phyloP scores from a whole-genome alignment of 108 stramenopile genomes.

The Stephanodiscus minutulus region DNA sequence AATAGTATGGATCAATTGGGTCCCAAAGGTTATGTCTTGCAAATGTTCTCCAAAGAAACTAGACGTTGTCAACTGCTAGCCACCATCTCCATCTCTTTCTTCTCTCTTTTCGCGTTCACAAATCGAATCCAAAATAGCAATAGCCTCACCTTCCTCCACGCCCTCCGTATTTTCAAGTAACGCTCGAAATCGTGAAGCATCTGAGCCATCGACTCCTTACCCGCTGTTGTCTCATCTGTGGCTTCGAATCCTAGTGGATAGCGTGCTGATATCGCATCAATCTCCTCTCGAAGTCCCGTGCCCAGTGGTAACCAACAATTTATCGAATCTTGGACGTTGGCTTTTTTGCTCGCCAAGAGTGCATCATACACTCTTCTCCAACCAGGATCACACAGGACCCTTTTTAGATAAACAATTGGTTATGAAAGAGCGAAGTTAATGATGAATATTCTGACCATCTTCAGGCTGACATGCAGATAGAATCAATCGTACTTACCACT shows the following conservation, averaged over 20 bases:
- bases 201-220: constrained; percentile 23
- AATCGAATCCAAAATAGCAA: constrained; percentile 34
- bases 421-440: constrained; percentile 7
- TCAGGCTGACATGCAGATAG: neutral
- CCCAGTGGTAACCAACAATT: constrained; percentile 65
- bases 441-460: neutral
- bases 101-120: constrained; percentile 16
- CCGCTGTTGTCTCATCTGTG: constrained; percentile 5
- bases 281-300: constrained; percentile 58
- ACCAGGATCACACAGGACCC: constrained; percentile 72
- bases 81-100: neutral
- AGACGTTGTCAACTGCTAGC: too few relatives aligned
- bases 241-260: constrained; percentile 61
- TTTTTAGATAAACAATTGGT: constrained; percentile 15
- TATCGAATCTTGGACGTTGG: constrained; percentile 53
- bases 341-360: constrained; percentile 47
- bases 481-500: constrained; percentile 7
- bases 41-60: too few relatives aligned
- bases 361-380: constrained; percentile 73
- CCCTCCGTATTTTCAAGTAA: constrained; percentile 27
- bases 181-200: constrained; percentile 12
- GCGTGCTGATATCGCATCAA: constrained; percentile 56
- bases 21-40: too few relatives aligned
- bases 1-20: too few relatives aligned
- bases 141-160: constrained; percentile 29